Evolutionary conservation across 108 stramenopile species (phyloP), one percentile per base, ranked within the genome.

Genomic region (Asterionellopsis glacialis): DNA sequence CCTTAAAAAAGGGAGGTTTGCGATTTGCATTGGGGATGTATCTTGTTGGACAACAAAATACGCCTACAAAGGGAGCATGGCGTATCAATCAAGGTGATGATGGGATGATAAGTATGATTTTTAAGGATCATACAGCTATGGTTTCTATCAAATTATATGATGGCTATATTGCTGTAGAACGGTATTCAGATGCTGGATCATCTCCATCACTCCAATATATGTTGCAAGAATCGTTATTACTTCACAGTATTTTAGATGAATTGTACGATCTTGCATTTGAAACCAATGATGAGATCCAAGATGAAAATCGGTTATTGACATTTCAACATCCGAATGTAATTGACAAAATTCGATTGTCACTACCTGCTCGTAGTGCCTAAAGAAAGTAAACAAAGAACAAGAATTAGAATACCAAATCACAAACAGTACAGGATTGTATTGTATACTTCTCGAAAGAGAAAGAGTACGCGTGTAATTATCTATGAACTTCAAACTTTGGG

Each of bases 31-130:
- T 80, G 39, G 77, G 62, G 56, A 73, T 90, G 48, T 90, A 83
- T 49, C 39, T 85, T 14, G 74, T 90, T 74, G 88, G 88, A 14
- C 44, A 80, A 58, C 81, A 83, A 59, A 90, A 90, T 61, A 87
- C 83, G 27, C 88, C 88, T 1, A 81, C 85, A 27, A 47, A 52
- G 26, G 55, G 63, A 5, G 51, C 81, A 18, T 90, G 88, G 88
- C 69, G 72, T 54, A 78, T 79, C 19, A 57, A 79, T 41, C 85
- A 90, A 33, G 33, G 33, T 33, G 33, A 33, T 63, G 68, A 81
- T 22, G 68, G 67, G 11, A 83, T 80, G 11, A 61, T 90, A 9
- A 83, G 84, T 57, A 62, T 90, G 57, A 73, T 68, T 14, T 84
- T 70, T 55, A 63, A 79, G 39, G 88, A 90, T 70, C 47, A 69